Evolutionary conservation across 805 yeast genomes (phyloP).

Genomic region (Alloascoidea africana): DNA sequence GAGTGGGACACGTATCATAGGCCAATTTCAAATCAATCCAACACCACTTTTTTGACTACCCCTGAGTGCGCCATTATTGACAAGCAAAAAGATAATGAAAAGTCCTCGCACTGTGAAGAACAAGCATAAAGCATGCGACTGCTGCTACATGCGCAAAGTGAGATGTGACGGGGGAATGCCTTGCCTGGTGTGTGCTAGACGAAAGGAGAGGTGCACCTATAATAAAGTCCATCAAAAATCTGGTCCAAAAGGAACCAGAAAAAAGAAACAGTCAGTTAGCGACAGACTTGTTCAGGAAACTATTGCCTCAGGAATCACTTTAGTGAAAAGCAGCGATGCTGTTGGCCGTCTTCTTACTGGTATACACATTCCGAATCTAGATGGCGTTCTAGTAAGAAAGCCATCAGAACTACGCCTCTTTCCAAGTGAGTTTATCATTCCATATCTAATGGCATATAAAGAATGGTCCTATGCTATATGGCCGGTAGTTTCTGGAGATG

Average conservation of each 20-base stretch:
- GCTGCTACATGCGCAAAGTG: not conserved
- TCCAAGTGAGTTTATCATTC: not conserved
- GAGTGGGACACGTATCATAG: too few species aligned
- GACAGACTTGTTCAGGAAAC: not conserved
- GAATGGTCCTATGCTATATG: not conserved
- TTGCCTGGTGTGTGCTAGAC: not conserved
- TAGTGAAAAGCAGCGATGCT: too few species aligned
- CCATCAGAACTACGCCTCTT: not conserved
- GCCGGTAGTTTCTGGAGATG: not conserved
- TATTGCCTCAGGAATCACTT: too few species aligned
- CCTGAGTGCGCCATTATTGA: too few species aligned
- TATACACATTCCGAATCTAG: not conserved
- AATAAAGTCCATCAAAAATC: not conserved
- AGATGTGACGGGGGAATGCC: not conserved
- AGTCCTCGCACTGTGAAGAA: too few species aligned
- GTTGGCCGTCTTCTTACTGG: too few species aligned
- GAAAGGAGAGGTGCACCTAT: constrained; percentile 1
- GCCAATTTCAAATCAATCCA: too few species aligned
- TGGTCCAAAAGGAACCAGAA: not conserved
- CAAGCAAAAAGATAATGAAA: too few species aligned
- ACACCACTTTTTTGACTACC: too few species aligned
- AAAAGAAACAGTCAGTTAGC: not conserved
- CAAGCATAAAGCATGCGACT: not conserved
- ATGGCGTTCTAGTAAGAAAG: not conserved
- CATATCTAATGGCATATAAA: not conserved